These are phyloP conservation scores for Chlorella sorokiniana DNA, from an alignment of 139 green algal genomes.

Conservation along the genomic window DNA sequence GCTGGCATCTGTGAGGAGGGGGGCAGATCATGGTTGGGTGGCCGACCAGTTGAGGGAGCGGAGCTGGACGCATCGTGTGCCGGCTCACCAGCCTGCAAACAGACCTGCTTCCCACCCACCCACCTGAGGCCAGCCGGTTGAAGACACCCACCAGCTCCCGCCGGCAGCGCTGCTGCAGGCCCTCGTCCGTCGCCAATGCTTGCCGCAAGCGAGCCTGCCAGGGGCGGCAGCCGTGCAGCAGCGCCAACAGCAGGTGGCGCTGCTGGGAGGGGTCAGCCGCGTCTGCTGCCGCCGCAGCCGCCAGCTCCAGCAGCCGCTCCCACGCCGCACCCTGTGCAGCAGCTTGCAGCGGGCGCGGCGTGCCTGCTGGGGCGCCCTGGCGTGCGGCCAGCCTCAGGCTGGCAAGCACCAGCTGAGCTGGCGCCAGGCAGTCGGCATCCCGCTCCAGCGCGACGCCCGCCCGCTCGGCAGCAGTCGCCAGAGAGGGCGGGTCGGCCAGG, in stretches of 20 bases:
- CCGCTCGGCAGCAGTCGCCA: not conserved
- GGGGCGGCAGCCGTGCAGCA: conserved; percentile 10
- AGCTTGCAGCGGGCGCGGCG: no score
- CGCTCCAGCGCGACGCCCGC: not conserved
- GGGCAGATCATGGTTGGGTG: not conserved
- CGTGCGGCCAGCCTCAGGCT: conserved; percentile 3
- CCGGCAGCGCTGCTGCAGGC: not conserved
- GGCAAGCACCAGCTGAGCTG: not conserved
- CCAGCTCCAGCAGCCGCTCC: conserved; percentile 4
- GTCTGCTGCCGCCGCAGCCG: not conserved
- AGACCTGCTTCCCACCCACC: not conserved
- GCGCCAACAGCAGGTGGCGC: conserved; percentile 11
- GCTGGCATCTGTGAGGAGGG: conserved; percentile 1
- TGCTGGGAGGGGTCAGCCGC: not conserved
- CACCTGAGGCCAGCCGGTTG: conserved; percentile 21
- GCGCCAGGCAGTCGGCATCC: conserved; percentile 1
- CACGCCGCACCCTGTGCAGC: not conserved
- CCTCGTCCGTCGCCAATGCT: not conserved
- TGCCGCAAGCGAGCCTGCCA: not conserved
- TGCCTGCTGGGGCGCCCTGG: not conserved
- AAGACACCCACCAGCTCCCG: conserved; percentile 12
- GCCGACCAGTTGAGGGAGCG: not conserved
- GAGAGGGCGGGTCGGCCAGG: not conserved
- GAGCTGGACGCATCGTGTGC: not conserved
- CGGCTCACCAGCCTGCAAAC: not conserved